Conservation (phyloP, 768 basidiomycete genomes). For the Mycena amicta region DNA sequence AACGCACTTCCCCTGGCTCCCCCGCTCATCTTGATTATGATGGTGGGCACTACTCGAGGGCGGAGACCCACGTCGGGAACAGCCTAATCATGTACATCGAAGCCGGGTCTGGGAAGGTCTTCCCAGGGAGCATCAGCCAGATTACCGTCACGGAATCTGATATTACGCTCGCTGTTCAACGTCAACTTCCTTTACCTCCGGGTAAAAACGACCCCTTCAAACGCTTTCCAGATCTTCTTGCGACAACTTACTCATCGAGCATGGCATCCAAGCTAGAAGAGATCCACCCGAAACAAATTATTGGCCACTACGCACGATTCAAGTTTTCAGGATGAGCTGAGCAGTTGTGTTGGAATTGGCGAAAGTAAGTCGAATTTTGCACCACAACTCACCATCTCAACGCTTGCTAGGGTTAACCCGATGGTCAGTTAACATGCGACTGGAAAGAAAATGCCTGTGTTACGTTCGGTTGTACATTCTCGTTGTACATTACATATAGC, state of each 20-base stretch:
- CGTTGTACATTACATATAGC: no score
- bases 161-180: neutral
- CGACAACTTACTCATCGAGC: constrained; percentile 3
- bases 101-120: neutral
- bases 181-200: neutral
- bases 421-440: neutral
- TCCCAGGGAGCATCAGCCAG: constrained; percentile 8
- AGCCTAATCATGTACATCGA: constrained; percentile 7
- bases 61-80: constrained; percentile 5
- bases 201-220: constrained; percentile 7
- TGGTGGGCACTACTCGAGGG: constrained; percentile 10
- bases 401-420: neutral
- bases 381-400: no score
- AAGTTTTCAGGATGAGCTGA: constrained; percentile 1
- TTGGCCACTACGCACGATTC: constrained; percentile 5
- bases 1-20: neutral
- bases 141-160: neutral
- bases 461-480: no score
- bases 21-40: neutral
- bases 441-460: neutral
- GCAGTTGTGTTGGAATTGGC: constrained; percentile 6
- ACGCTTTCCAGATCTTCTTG: constrained; percentile 6
- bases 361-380: neutral
- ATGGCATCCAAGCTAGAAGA: neutral
- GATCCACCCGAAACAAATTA: neutral